Evolutionary conservation across 2,329 filamentous ascomycete species (phyloP).

Genomic region (Colletotrichum godetiae): DNA sequence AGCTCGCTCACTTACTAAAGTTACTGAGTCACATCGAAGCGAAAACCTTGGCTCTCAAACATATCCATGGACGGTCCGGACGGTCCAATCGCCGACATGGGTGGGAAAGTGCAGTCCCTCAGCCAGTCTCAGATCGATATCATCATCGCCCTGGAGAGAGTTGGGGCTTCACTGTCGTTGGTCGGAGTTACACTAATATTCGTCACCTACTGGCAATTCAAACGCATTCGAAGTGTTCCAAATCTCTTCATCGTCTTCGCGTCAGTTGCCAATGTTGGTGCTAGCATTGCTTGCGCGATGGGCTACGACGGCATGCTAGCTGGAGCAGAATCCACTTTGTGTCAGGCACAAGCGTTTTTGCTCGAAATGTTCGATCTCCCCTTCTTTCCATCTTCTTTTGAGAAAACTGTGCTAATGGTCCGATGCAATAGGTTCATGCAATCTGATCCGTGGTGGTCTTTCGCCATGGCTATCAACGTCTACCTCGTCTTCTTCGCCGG

Average conservation of each 20-base stretch:
- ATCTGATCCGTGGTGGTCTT: constrained; percentile 80
- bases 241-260: constrained; percentile 73
- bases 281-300: constrained; percentile 76
- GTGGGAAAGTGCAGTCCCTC: constrained; percentile 36
- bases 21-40: background rate
- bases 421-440: constrained; percentile 76
- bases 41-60: background rate
- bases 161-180: constrained; percentile 65
- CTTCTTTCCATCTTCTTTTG: background rate
- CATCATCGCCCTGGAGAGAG: constrained; percentile 62
- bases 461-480: constrained; percentile 86
- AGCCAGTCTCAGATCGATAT: constrained; percentile 49
- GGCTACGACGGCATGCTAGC: constrained; percentile 71
- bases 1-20: background rate
- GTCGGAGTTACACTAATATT: constrained; percentile 63
- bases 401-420: background rate
- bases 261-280: constrained; percentile 68
- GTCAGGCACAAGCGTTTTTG: constrained; percentile 68
- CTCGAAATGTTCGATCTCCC: constrained; percentile 73
- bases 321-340: constrained; percentile 68
- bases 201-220: constrained; percentile 61
- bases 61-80: background rate
- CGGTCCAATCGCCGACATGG: background rate
- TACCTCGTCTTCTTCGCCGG: constrained; percentile 75
- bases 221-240: constrained; percentile 66